These are phyloP conservation scores for Hypsizygus ulmarius DNA, from an alignment of 1,284 basidiomycete species.

Conservation along the genomic window DNA sequence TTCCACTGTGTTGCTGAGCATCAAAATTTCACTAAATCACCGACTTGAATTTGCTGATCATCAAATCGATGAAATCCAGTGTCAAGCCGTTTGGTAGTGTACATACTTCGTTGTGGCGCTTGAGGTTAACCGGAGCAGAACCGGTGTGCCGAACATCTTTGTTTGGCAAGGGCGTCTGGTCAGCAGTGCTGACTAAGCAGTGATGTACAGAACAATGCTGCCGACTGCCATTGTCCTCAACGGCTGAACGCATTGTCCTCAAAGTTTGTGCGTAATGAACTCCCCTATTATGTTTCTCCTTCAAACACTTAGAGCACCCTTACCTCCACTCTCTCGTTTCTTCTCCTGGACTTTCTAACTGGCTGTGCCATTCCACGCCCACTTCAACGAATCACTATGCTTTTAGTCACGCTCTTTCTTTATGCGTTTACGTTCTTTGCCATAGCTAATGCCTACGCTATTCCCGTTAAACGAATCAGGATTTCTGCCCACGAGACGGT, in stretches of 20 bases:
- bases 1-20: too few species aligned
- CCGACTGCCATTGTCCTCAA: neutral
- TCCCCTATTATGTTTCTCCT: neutral
- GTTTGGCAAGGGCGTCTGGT: neutral
- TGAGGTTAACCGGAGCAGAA: too few species aligned
- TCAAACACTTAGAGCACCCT: neutral
- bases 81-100: too few species aligned
- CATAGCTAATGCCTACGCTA: constrained; percentile 21
- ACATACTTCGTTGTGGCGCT: neutral
- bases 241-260: neutral
- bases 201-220: constrained; percentile 6
- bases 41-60: too few species aligned
- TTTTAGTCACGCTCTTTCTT: constrained; percentile 17
- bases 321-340: neutral
- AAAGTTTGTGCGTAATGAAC: neutral
- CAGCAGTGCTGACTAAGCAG: constrained; percentile 8
- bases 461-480: constrained; percentile 26
- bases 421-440: constrained; percentile 23
- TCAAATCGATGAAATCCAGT: too few species aligned
- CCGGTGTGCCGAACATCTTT: neutral
- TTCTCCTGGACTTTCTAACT: neutral
- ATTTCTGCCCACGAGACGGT: constrained; percentile 2
- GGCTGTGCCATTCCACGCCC: constrained; percentile 22
- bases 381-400: constrained; percentile 22
- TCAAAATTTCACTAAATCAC: too few species aligned